These are phyloP conservation scores for Phytophthora meadii DNA, from an alignment of 352 stramenopile species.

Conservation along the genomic window DNA sequence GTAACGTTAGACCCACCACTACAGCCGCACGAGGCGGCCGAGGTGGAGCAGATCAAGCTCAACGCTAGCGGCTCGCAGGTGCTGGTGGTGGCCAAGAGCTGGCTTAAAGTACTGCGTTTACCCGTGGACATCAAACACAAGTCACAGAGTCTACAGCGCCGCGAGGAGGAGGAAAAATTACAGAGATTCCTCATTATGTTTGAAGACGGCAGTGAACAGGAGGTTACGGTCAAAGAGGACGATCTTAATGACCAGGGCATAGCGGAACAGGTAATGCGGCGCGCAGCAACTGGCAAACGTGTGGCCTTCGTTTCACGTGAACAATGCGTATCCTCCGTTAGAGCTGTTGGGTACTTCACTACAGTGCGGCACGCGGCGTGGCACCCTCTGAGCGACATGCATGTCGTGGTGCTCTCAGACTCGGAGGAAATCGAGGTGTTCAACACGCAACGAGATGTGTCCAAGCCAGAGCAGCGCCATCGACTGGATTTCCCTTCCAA, in stretches of 20 bases:
- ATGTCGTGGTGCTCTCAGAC: conserved; percentile 79
- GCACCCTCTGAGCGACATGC: conserved; percentile 76
- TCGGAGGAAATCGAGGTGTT: conserved; percentile 80
- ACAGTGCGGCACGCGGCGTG: conserved; percentile 64
- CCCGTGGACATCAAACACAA: conserved; percentile 34
- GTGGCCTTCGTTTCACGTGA: conserved; percentile 64
- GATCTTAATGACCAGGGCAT: conserved; percentile 32
- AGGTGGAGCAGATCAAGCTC: conserved; percentile 68
- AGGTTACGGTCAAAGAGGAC: conserved; percentile 22
- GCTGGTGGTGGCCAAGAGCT: conserved; percentile 61
- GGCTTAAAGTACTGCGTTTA: conserved; percentile 70
- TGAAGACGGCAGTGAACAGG: conserved; percentile 50
- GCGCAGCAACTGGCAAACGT: conserved; percentile 24
- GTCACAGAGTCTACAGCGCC: conserved; percentile 24
- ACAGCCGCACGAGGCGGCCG: conserved; percentile 44
- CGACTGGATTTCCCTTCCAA: conserved; percentile 56
- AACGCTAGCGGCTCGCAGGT: conserved; percentile 63
- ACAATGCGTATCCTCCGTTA: conserved; percentile 55
- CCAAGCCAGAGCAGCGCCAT: conserved; percentile 78
- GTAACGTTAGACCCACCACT: conserved; percentile 70
- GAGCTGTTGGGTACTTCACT: conserved; percentile 64
- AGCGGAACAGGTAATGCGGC: conserved; percentile 41
- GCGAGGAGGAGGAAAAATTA: conserved; percentile 11
- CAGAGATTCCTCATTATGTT: conserved; percentile 59
- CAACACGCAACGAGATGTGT: conserved; percentile 67